Conservation (phyloP, 2,329 filamentous ascomycete species). For the Pseudogymnoascus sp. region DNA sequence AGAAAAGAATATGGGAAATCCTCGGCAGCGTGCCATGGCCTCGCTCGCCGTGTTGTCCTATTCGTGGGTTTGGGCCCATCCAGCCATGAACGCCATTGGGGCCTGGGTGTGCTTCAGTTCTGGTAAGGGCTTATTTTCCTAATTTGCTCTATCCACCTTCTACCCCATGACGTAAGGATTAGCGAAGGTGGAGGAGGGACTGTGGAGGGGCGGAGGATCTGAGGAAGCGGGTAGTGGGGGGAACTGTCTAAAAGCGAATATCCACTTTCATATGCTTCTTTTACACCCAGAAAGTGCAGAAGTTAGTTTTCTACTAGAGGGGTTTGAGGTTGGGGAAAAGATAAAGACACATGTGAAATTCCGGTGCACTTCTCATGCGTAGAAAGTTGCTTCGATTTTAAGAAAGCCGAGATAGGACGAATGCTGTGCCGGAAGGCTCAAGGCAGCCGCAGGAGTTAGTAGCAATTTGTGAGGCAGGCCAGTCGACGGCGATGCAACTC, state of each 20-base stretch:
- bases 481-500: neutral
- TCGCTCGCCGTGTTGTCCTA: neutral
- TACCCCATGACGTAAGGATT: constrained; percentile 3
- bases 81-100: neutral
- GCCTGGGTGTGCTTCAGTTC: constrained; percentile 1
- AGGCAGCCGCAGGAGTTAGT: neutral
- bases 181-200: neutral
- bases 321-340: neutral
- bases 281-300: neutral
- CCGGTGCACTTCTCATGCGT: neutral
- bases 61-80: neutral
- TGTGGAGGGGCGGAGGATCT: neutral
- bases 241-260: neutral
- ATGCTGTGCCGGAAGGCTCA: neutral
- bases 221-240: neutral
- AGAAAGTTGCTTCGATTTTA: neutral
- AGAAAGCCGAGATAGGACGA: neutral
- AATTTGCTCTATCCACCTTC: neutral
- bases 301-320: neutral
- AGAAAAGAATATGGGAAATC: neutral
- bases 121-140: constrained; percentile 5
- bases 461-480: neutral
- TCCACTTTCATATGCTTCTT: constrained; percentile 8
- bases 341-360: neutral
- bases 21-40: neutral